These are phyloP conservation scores for Diaporthe vexans DNA, from an alignment of 2,329 filamentous ascomycete species.

Conservation along the genomic window DNA sequence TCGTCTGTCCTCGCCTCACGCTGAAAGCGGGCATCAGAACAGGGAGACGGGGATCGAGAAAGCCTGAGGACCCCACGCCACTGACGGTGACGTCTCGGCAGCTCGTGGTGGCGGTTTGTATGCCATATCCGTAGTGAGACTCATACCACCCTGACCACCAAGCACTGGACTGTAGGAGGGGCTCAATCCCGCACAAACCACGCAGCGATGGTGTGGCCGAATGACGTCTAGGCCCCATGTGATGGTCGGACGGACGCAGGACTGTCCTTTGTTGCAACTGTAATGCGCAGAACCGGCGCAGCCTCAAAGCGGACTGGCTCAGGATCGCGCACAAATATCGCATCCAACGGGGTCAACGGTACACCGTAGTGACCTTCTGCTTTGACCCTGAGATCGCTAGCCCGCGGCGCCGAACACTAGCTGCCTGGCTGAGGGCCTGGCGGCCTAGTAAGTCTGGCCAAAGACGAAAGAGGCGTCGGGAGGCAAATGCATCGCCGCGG, in stretches of 20 bases:
- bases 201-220: background rate
- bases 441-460: no score
- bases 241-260: constrained; percentile 20
- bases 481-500: background rate
- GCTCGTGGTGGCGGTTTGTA: background rate
- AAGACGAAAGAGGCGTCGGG: constrained; percentile 19
- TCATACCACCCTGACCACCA: no score
- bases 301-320: constrained; percentile 20
- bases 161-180: no score
- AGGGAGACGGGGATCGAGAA: background rate
- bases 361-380: background rate
- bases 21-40: constrained; percentile 21
- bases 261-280: constrained; percentile 12
- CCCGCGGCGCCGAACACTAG: background rate
- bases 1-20: background rate
- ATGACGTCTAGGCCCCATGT: constrained; percentile 22
- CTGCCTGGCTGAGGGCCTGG: background rate
- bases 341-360: background rate
- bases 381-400: background rate
- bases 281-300: background rate
- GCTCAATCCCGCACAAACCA: constrained; percentile 20
- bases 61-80: background rate
- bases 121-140: no score
- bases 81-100: constrained; percentile 17
- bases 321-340: constrained; percentile 29